Evolutionary conservation across 2,329 filamentous ascomycete genomes (phyloP), one percentile per base, ranked within the genome.

Genomic region (Endoconidiophora laricicola): DNA sequence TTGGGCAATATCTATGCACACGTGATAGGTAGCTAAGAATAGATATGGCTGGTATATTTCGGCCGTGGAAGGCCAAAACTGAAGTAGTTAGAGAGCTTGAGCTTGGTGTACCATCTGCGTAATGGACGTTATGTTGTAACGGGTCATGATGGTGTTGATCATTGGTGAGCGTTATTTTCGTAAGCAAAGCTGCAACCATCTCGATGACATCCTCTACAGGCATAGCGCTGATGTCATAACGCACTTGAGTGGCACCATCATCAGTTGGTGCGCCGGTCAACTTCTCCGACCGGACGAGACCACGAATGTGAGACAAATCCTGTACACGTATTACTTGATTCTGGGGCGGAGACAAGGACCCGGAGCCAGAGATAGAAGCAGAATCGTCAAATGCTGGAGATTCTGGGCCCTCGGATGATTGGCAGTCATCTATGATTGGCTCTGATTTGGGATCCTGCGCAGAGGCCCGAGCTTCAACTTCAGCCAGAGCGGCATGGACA

Each of bases 1-100:
- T 96, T 0, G 91, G 91, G 60, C 91, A 98, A 66, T 98, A 98
- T 68, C 95, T 95, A 68, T 98, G 90, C 62, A 98, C 96, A 54
- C 91, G 81, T 59, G 82, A 90, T 48, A 98, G 69, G 60, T 98
- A 98, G 71, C 87, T 96, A 54, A 94, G 70, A 54, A 98, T 96
- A 18, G 88, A 94, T 59, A 98, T 98, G 60, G 84, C 91, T 1
- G 91, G 91, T 9, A 96, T 85, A 57, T 98, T 98, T 67, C 95
- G 96, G 57, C 91, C 91, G 61, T 98, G 91, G 58, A 98, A 98
- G 10, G 91, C 90, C 38, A 98, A 73, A 2, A 98, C 90, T 49
- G 73, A 76, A 53, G 73, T 73, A 16, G 29, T 40, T 20, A 39
- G n/a, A 22, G 36, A 18, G 29, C 44, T 16, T 10, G 38, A 22